Conservation (phyloP, 2,329 filamentous ascomycete genomes). For the Alternaria alternata region DNA sequence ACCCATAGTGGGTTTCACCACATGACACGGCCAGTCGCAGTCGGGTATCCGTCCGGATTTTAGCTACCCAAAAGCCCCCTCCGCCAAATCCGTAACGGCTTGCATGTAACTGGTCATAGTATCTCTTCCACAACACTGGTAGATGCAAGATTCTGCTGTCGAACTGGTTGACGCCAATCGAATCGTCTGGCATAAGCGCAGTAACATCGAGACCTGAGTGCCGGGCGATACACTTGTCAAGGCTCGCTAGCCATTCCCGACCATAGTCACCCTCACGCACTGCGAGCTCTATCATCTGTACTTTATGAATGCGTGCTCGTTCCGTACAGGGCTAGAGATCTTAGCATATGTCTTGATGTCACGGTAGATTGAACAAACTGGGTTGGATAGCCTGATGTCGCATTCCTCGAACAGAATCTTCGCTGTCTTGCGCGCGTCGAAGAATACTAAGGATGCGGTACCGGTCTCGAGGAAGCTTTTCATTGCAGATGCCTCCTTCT, state of each 20-base stretch:
- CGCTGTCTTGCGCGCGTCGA: background rate
- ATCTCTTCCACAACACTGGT: background rate
- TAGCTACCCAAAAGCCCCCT: background rate
- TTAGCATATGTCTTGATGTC: background rate
- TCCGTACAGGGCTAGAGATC: background rate
- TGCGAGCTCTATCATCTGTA: background rate
- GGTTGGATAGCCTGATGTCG: background rate
- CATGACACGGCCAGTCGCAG: background rate
- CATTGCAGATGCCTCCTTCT: background rate
- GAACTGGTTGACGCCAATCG: background rate
- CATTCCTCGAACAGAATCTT: background rate
- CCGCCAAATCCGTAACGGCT: rapidly evolving
- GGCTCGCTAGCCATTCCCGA: background rate
- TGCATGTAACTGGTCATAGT: background rate
- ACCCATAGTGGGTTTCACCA: background rate
- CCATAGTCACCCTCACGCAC: background rate
- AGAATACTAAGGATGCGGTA: background rate
- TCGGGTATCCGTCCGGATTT: background rate
- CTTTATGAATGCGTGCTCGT: background rate
- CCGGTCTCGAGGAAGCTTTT: background rate
- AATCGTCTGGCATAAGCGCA: background rate
- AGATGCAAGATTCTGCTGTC: background rate
- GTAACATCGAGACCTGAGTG: background rate
- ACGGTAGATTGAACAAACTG: background rate
- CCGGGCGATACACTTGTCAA: background rate